Evolutionary conservation across 2,329 filamentous ascomycete genomes (phyloP).

Genomic region (Alternaria sp.): DNA sequence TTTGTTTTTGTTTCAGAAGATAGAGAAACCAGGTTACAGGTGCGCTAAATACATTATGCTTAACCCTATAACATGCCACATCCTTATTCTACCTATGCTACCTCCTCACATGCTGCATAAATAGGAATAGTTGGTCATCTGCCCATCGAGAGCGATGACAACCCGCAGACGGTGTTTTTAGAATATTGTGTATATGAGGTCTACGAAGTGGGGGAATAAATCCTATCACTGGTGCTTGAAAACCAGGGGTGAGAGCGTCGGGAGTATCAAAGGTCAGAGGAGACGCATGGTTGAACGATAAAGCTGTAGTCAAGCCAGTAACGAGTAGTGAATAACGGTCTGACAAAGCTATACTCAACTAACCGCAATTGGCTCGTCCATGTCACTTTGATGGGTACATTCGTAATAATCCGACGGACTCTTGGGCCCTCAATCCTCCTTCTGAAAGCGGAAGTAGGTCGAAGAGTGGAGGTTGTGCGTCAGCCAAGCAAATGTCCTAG

Average conservation of each 20-base stretch:
- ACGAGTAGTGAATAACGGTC: neutral
- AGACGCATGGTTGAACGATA: neutral
- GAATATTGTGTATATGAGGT: neutral
- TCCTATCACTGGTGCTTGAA: neutral
- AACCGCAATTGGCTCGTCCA: neutral
- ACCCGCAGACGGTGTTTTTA: neutral
- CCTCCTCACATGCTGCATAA: neutral
- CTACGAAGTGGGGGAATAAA: neutral
- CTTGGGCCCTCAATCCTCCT: neutral
- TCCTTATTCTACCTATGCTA: neutral
- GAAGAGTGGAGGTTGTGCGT: neutral
- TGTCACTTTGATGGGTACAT: neutral
- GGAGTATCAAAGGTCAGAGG: neutral
- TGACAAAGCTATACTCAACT: neutral
- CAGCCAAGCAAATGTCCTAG: conserved; percentile 1
- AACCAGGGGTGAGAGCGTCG: neutral
- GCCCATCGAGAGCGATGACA: neutral
- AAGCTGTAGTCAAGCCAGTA: neutral
- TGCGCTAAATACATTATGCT: neutral
- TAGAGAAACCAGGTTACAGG: neutral
- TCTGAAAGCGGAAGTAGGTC: neutral
- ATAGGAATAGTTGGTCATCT: neutral
- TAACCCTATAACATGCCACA: neutral
- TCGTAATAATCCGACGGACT: neutral
- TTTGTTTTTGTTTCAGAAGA: too few relatives aligned